Percentiles rank a stretch among this genome's conserved stretches.
Conservation (phyloP, 2,329 filamentous ascomycete genomes). For the Pestalotiopsis sp. region DNA sequence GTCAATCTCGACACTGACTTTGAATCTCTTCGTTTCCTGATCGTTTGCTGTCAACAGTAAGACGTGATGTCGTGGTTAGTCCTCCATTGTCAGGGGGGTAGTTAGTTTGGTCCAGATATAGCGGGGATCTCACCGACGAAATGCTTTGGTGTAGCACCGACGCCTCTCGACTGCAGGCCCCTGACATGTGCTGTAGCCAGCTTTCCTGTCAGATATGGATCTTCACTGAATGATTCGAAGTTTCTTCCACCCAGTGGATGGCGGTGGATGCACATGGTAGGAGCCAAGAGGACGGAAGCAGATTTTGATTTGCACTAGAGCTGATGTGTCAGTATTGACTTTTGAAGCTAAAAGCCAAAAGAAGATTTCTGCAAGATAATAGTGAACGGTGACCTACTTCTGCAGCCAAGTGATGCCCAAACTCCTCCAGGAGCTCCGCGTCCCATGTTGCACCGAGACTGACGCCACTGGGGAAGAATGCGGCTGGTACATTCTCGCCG, state of each 20-base stretch:
- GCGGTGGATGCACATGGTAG: constrained; percentile 66
- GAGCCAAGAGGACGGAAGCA: constrained; percentile 61
- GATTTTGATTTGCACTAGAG: constrained; percentile 50
- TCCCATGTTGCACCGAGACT: constrained; percentile 62
- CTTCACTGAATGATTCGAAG: constrained; percentile 62
- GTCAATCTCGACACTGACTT: constrained; percentile 56
- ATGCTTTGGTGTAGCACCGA: constrained; percentile 62
- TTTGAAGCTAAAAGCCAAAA: not conserved
- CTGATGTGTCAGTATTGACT: not conserved
- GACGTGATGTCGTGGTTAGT: not conserved
- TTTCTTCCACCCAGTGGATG: constrained; percentile 62
- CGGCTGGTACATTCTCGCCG: constrained; percentile 63
- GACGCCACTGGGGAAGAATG: constrained; percentile 63
- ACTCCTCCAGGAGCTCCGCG: constrained; percentile 50
- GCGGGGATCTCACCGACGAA: constrained; percentile 44
- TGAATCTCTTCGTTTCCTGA: constrained; percentile 61
- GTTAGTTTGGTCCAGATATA: not conserved
- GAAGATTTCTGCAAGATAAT: not conserved
- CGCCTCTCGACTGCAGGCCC: constrained; percentile 59
- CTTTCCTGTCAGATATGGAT: constrained; percentile 58
- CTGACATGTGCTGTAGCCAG: constrained; percentile 54
- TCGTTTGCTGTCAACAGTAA: constrained; percentile 46
- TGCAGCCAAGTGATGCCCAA: constrained; percentile 53
- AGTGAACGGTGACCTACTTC: constrained; percentile 34
- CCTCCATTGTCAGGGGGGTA: not conserved